Conservation (phyloP, 768 basidiomycete genomes). For the Boletus subparvulus region DNA sequence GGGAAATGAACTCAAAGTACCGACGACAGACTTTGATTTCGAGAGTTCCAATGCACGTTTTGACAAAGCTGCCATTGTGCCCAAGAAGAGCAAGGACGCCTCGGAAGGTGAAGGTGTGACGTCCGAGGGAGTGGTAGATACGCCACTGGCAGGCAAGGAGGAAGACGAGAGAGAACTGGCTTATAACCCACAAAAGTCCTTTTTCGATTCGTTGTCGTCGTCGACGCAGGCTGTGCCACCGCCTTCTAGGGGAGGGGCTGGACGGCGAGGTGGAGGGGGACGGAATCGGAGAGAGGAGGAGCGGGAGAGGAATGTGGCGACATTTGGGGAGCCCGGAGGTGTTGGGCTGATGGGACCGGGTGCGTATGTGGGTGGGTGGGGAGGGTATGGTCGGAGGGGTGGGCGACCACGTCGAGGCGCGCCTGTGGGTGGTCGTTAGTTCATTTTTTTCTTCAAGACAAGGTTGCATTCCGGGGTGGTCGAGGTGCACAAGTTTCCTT, state of each 20-base stretch:
- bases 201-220: conserved; percentile 71
- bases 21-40: conserved; percentile 82
- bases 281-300: conserved; percentile 80
- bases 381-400: conserved; percentile 59
- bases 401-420: conserved; percentile 39
- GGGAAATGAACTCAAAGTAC: conserved; percentile 51
- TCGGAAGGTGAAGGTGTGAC: conserved; percentile 33
- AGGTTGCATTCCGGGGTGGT: neutral
- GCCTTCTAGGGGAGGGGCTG: conserved; percentile 37
- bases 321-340: conserved; percentile 84
- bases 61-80: conserved; percentile 63
- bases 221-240: conserved; percentile 41
- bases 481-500: neutral
- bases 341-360: conserved; percentile 77
- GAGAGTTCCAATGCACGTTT: conserved; percentile 74
- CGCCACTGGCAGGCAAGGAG: conserved; percentile 24
- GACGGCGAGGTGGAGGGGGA: conserved; percentile 49
- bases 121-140: conserved; percentile 31
- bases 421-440: conserved; percentile 24
- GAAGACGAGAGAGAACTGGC: conserved; percentile 46
- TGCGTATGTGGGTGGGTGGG: conserved; percentile 78
- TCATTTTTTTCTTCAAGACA: neutral
- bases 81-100: conserved; percentile 32
- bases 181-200: conserved; percentile 76
- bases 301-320: conserved; percentile 79